Base-by-base conservation (phyloP, 2,329 filamentous ascomycete genomes). In the Didymella sp. region DNA sequence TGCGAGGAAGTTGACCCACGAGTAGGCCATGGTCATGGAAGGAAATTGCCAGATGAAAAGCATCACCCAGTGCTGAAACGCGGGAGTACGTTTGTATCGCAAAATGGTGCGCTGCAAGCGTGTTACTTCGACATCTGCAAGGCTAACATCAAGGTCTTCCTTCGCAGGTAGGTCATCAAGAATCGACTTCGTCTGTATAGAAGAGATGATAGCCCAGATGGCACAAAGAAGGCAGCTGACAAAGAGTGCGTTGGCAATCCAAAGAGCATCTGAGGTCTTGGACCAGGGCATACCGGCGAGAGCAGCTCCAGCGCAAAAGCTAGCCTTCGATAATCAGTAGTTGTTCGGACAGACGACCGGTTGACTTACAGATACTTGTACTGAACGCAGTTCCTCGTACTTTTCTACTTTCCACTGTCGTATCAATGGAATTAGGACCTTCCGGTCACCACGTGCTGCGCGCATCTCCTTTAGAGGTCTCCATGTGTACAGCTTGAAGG, bases 401-500 rank as follows among this genome's bases (percentile, higher is more conserved):
- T 73, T 71, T 24, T 71, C 67, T n/a, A 28, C 44, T 48, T 71
- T 68, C 64, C 64, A 73, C 11, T 69, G 63, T 35, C 49, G 53
- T 22, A 69, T 55, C 15, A 68, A 27, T 19, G 58, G 42, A 11
- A 69, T 54, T 13, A 71, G 31, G 9, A 59, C 7, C n/a, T 25
- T 58, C 6, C 60, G 56, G 41, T 73, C 66, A n/a, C 58, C 59
- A 6, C 47, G 60, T 25, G 63, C 64, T 9, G 51, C 56, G 25
- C 63, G 57, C 33, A 73, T 64, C 25, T 69, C 59, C 25, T 46
- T 59, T 22, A 73, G 45, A 9, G 68, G 70, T 35, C 51, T 60
- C 70, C 69, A 73, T 28, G 68, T 73, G 54, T 73, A 73, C 9
- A 71, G 50, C 40, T 67, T 66, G 62, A 73, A 73, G 5, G 69